These are phyloP conservation scores for Diaporthe australafricana DNA, from an alignment of 2,329 filamentous ascomycete genomes.

Conservation along the genomic window DNA sequence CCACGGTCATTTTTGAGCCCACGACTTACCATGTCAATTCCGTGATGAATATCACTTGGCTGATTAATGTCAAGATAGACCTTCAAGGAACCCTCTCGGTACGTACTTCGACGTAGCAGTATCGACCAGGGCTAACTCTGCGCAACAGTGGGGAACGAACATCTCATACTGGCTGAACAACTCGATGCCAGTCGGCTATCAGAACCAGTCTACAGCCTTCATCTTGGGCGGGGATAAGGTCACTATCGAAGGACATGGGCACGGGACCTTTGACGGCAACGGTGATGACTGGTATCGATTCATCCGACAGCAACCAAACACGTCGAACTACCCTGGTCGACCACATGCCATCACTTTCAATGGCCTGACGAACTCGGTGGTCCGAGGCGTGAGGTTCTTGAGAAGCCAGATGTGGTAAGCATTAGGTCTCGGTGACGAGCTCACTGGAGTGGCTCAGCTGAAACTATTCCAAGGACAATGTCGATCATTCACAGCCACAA, in stretches of 20 bases:
- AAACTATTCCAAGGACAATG: constrained; percentile 48
- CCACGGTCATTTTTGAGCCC: constrained; percentile 54
- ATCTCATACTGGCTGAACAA: constrained; percentile 59
- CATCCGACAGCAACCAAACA: constrained; percentile 45
- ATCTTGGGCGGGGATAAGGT: constrained; percentile 60
- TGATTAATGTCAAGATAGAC: constrained; percentile 57
- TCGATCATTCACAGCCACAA: constrained; percentile 57
- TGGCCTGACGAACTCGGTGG: constrained; percentile 55
- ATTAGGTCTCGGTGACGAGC: not conserved
- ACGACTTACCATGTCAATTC: constrained; percentile 56
- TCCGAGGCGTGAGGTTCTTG: constrained; percentile 58
- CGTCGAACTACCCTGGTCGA: constrained; percentile 56
- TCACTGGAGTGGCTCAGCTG: not conserved
- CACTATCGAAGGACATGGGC: constrained; percentile 55
- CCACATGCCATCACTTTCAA: constrained; percentile 62
- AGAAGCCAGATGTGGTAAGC: constrained; percentile 64
- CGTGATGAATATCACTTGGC: constrained; percentile 56
- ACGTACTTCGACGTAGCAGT: not conserved
- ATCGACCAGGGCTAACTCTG: not conserved
- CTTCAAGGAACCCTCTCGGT: constrained; percentile 52
- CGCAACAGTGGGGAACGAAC: constrained; percentile 49
- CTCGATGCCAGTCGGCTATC: constrained; percentile 56
- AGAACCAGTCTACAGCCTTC: constrained; percentile 60
- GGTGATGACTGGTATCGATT: constrained; percentile 64
- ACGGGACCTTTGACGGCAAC: constrained; percentile 62